Evolutionary conservation across 805 yeast genomes (phyloP).

Genomic region (Spathaspora boniae): DNA sequence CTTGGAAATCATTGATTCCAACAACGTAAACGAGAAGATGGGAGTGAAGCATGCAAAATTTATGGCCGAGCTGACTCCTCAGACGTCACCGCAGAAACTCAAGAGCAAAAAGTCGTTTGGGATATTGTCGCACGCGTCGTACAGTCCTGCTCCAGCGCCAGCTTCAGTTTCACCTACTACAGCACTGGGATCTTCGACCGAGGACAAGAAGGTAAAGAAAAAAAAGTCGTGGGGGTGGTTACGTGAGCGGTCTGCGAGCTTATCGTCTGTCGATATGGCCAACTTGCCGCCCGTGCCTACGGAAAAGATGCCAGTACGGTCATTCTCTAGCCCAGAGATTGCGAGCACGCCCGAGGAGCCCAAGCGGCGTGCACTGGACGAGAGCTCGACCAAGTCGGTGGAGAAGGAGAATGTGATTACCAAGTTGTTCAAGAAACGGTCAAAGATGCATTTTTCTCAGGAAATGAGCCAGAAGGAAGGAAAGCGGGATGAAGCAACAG

Average conservation of each 20-base stretch:
- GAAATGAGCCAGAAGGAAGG: conserved; percentile 7
- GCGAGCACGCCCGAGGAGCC: conserved; percentile 2
- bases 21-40: conserved; percentile 5
- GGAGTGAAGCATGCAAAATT: too few species aligned
- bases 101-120: conserved; percentile 14
- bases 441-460: conserved; percentile 17
- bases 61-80: too few species aligned
- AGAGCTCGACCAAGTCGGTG: conserved; percentile 4
- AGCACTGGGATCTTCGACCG: conserved; percentile 1
- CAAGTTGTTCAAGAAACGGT: conserved; percentile 39
- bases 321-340: conserved; percentile 38
- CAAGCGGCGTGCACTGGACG: too few species aligned
- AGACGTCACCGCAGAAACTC: conserved; percentile 4
- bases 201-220: conserved; percentile 18
- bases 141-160: too few species aligned
- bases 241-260: conserved; percentile 27
- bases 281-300: conserved; percentile 19
- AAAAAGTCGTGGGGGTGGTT: conserved; percentile 44
- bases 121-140: conserved; percentile 1
- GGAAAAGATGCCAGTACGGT: conserved; percentile 20
- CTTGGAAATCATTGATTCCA: conserved; percentile 11
- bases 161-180: neutral
- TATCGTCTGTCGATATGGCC: conserved; percentile 24
- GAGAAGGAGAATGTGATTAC: conserved; percentile 40
- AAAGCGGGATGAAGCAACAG: conserved; percentile 2